phyloP scores from a whole-genome alignment of 768 basidiomycete genomes.

The Mycena amicta region DNA sequence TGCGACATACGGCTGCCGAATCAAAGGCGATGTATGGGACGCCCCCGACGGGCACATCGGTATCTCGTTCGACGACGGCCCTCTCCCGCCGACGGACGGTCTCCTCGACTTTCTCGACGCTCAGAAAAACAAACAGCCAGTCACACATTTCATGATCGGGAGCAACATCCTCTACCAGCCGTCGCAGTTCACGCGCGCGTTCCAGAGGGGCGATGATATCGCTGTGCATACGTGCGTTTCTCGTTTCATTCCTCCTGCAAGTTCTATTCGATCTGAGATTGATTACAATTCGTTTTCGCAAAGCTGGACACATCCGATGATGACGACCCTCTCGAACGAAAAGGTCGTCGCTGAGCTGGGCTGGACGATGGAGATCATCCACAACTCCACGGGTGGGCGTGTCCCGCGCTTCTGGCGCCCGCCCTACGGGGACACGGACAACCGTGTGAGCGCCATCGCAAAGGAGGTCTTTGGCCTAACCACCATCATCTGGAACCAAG shows the following conservation, averaged over 20 bases:
- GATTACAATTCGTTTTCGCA: too few species aligned
- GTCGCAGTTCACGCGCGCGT: conserved; percentile 54
- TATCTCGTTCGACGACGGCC: neutral
- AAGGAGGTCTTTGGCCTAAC: conserved; percentile 77
- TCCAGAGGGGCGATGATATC: conserved; percentile 46
- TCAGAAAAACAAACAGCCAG: neutral
- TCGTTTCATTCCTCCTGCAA: too few species aligned
- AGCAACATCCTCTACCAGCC: conserved; percentile 65
- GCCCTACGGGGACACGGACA: conserved; percentile 65
- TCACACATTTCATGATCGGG: neutral
- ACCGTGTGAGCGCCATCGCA: conserved; percentile 82
- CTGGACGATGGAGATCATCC: conserved; percentile 78
- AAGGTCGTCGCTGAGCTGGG: conserved; percentile 76
- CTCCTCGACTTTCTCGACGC: neutral
- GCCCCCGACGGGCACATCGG: neutral
- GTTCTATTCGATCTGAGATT: too few species aligned
- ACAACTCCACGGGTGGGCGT: conserved; percentile 77
- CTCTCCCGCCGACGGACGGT: neutral
- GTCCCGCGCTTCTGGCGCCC: conserved; percentile 77
- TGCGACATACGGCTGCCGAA: neutral
- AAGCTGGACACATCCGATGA: conserved; percentile 78
- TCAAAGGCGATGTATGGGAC: neutral
- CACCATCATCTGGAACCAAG: conserved; percentile 88
- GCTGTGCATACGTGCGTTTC: conserved; percentile 62
- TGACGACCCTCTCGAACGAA: conserved; percentile 73